These are phyloP conservation scores for Monascus purpureus DNA, from an alignment of 495 filamentous ascomycete genomes.

Conservation along the genomic window DNA sequence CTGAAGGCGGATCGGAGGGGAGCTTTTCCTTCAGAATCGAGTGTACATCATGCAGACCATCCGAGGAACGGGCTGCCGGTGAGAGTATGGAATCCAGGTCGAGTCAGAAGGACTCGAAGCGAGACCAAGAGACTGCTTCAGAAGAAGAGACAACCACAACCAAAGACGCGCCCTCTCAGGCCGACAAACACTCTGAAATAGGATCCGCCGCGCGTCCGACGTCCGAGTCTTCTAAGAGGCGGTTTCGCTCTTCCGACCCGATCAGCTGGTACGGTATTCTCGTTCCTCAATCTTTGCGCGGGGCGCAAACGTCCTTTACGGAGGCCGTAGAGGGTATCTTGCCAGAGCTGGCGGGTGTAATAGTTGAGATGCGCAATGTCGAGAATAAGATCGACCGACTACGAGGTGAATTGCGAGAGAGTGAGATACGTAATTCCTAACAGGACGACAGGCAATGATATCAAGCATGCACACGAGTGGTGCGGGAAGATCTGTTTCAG, in stretches of 20 bases:
- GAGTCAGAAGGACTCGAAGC: background rate
- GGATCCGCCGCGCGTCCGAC: background rate
- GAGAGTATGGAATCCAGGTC: background rate
- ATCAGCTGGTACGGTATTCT: conserved; percentile 60
- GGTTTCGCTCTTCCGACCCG: conserved; percentile 35
- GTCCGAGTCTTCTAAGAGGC: conserved; percentile 9
- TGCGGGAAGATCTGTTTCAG: no score
- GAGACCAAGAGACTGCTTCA: background rate
- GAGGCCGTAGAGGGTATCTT: conserved; percentile 20
- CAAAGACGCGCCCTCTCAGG: background rate
- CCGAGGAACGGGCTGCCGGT: background rate
- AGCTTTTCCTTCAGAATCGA: background rate
- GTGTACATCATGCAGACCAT: background rate
- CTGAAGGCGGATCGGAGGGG: background rate
- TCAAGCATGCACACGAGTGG: no score
- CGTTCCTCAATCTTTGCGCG: conserved; percentile 43
- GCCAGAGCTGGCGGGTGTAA: conserved; percentile 31
- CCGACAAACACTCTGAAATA: background rate
- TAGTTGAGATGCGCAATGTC: conserved; percentile 54
- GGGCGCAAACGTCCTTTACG: conserved; percentile 40
- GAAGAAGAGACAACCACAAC: background rate
- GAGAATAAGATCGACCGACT: conserved; percentile 54
- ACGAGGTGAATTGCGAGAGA: conserved; percentile 10
- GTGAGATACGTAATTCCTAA: no score
- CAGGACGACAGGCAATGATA: no score